Evolutionary conservation across 352 stramenopile genomes (phyloP).

Genomic region (Achlya hypogyna): DNA sequence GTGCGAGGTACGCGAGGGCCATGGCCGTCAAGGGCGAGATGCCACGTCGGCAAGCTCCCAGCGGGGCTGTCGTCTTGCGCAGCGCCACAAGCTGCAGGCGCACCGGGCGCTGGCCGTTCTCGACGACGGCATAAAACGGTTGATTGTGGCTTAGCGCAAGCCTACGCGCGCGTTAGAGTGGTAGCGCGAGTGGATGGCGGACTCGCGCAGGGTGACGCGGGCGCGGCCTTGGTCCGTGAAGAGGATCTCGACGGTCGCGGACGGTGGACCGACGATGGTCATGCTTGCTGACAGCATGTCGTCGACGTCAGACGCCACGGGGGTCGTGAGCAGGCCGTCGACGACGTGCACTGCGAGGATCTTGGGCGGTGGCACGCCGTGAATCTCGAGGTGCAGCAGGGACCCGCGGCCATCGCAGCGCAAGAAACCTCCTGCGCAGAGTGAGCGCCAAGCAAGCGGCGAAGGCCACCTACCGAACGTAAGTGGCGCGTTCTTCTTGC

Average conservation of each 20-base stretch:
- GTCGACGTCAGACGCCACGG: neutral
- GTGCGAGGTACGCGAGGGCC: neutral
- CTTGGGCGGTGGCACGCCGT: slow-evolving; percentile 40
- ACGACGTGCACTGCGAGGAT: slow-evolving; percentile 33
- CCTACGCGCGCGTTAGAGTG: neutral
- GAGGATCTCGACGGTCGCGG: neutral
- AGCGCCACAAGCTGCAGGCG: neutral
- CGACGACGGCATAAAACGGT: neutral
- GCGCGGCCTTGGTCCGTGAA: neutral
- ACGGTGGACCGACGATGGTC: neutral
- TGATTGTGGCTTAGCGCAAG: neutral
- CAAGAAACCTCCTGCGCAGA: slow-evolving; percentile 37
- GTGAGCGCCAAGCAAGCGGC: neutral
- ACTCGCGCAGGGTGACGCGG: neutral
- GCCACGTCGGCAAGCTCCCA: neutral
- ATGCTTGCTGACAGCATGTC: neutral
- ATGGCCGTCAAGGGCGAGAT: neutral
- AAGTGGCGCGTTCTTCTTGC: slow-evolving; percentile 47
- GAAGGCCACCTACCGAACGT: slow-evolving; percentile 29
- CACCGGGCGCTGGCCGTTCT: neutral
- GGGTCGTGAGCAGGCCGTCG: neutral
- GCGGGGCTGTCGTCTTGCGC: neutral
- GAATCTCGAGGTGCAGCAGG: slow-evolving; percentile 60
- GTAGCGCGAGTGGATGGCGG: neutral
- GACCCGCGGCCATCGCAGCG: slow-evolving; percentile 69